These are phyloP conservation scores for Corrigiola litoralis DNA, from an alignment of 179 eudicot species.

Conservation along the genomic window DNA sequence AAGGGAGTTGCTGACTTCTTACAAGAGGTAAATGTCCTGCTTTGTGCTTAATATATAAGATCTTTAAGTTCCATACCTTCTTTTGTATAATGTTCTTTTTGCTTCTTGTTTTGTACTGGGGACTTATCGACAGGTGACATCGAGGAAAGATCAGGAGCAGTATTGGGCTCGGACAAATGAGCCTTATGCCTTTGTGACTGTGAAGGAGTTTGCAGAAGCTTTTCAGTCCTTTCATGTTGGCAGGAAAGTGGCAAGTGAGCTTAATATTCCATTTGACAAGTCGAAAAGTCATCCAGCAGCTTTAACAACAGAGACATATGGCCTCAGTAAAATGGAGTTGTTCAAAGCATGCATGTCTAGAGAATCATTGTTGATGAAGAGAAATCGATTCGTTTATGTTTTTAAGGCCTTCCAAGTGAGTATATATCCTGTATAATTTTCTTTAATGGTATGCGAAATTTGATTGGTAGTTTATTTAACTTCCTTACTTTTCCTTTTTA, in stretches of 20 bases:
- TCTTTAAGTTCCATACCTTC: not conserved
- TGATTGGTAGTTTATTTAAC: not conserved
- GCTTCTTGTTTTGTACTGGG: conserved; percentile 4
- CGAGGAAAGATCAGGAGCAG: conserved; percentile 64
- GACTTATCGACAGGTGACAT: conserved; percentile 48
- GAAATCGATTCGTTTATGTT: conserved; percentile 52
- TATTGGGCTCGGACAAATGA: conserved; percentile 46
- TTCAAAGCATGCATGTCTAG: conserved; percentile 57
- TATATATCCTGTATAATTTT: not conserved
- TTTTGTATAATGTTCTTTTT: not conserved
- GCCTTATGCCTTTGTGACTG: conserved; percentile 45
- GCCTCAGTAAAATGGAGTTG: conserved; percentile 53
- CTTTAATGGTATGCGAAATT: not conserved
- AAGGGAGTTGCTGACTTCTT: conserved; percentile 84
- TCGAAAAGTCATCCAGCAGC: conserved; percentile 64
- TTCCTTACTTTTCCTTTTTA: not conserved
- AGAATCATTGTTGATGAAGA: conserved; percentile 63
- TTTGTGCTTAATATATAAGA: not conserved
- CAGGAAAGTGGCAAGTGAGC: conserved; percentile 42
- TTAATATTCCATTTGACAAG: conserved; percentile 53
- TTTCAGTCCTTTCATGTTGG: conserved; percentile 63
- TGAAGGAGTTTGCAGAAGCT: conserved; percentile 50
- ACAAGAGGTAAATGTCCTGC: conserved; percentile 51
- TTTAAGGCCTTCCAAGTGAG: conserved; percentile 51
- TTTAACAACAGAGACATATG: conserved; percentile 53